Conservation (phyloP, 257 asterid genomes). For the Avicennia marina region DNA sequence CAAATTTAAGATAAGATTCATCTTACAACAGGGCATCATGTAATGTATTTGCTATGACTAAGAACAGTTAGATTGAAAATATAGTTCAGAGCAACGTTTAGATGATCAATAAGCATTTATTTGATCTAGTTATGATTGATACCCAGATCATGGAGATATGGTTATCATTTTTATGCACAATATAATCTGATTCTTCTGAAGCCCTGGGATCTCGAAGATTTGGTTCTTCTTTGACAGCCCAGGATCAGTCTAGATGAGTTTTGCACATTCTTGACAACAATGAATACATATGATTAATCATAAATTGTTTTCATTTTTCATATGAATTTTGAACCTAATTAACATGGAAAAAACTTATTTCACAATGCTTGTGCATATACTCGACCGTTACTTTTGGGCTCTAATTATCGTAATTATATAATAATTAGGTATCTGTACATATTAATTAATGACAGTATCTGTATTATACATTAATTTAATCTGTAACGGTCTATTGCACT, state of each 20-base stretch:
- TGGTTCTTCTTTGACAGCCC: slow-evolving; percentile 12
- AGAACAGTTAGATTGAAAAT: too few species aligned
- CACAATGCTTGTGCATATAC: too few species aligned
- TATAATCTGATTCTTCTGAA: neutral
- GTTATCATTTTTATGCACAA: neutral
- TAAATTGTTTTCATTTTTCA: neutral
- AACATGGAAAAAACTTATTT: too few species aligned
- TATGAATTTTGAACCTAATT: neutral
- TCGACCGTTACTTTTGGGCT: too few species aligned
- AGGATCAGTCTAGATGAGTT: neutral
- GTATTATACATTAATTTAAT: too few species aligned
- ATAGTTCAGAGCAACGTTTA: too few species aligned
- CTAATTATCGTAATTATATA: too few species aligned
- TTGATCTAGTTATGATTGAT: neutral
- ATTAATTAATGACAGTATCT: too few species aligned
- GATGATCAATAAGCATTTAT: neutral
- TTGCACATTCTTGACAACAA: slow-evolving; percentile 15
- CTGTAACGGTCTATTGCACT: too few species aligned
- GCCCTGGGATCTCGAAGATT: neutral
- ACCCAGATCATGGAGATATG: neutral
- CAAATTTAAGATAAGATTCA: neutral
- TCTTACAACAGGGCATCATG: too few species aligned
- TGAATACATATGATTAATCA: neutral
- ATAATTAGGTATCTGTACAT: too few species aligned
- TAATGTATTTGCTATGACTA: too few species aligned